phyloP scores from a whole-genome alignment of 1,139 yeast genomes.

The Sugiyamaella xylanicola region DNA sequence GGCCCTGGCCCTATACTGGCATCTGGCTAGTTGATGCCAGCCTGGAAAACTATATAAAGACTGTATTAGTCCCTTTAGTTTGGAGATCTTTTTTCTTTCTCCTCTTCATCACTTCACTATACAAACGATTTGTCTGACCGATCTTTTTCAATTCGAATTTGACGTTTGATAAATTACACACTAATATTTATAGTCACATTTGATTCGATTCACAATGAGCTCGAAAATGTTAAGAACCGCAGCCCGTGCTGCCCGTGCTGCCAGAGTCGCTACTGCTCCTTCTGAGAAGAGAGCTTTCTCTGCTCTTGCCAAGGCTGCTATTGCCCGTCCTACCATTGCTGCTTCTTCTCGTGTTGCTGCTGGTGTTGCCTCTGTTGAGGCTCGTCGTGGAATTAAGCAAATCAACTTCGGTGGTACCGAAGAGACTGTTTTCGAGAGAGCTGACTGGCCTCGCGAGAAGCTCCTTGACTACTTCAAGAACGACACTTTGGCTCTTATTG shows the following conservation, averaged over 20 bases:
- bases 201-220: constrained; percentile 19
- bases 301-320: constrained; percentile 33
- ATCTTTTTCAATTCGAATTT: no score
- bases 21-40: background rate
- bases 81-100: background rate
- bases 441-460: constrained; percentile 99
- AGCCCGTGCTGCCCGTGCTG: constrained; percentile 31
- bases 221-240: constrained; percentile 31
- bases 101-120: background rate
- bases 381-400: constrained; percentile 72
- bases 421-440: constrained; percentile 96
- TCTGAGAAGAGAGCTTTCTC: constrained; percentile 31
- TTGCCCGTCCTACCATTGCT: constrained; percentile 32
- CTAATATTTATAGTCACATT: no score
- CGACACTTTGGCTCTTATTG: constrained; percentile 95
- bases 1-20: background rate
- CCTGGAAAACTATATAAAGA: background rate
- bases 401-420: constrained; percentile 96
- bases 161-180: constrained; percentile 1
- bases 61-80: background rate
- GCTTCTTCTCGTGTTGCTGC: constrained; percentile 29
- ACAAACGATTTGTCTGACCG: background rate
- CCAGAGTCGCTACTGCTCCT: constrained; percentile 28
- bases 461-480: constrained; percentile 94
- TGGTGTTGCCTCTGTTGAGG: constrained; percentile 31